These are phyloP conservation scores for Bocquillonia castaneifolia DNA, from an alignment of 441 rosid genomes.

Conservation along the genomic window DNA sequence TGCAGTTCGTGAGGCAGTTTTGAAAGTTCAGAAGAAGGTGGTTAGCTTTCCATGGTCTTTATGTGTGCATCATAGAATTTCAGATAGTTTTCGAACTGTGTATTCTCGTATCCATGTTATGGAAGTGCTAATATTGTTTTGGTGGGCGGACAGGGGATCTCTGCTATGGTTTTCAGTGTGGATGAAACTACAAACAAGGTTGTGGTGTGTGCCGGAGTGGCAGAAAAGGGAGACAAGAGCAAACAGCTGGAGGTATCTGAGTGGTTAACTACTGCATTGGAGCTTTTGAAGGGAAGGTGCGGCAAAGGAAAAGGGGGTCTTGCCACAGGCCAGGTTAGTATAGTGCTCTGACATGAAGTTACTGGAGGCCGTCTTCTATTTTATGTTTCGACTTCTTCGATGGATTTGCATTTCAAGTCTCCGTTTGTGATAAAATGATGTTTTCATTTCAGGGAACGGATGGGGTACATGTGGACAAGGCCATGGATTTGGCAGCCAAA, in stretches of 20 bases:
- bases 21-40: slow-evolving; percentile 79
- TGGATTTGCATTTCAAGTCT: no score
- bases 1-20: slow-evolving; percentile 91
- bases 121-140: slow-evolving; percentile 6
- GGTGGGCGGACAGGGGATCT: slow-evolving; percentile 58
- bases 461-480: slow-evolving; percentile 59
- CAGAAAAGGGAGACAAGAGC: slow-evolving; percentile 51
- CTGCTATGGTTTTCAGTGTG: slow-evolving; percentile 79
- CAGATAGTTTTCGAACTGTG: background rate
- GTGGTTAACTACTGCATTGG: slow-evolving; percentile 76
- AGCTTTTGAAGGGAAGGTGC: slow-evolving; percentile 80
- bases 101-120: background rate
- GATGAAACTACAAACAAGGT: slow-evolving; percentile 90
- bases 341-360: background rate
- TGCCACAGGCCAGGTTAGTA: slow-evolving; percentile 86
- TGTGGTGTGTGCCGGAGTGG: slow-evolving; percentile 85
- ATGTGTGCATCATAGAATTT: background rate
- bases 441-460: slow-evolving; percentile 66
- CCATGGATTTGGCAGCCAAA: slow-evolving; percentile 60
- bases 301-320: slow-evolving; percentile 95
- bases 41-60: background rate
- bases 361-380: no score
- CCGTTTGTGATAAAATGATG: background rate
- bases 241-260: slow-evolving; percentile 80
- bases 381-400: no score